Conservation (phyloP, 2,329 filamentous ascomycete genomes). For the Epichloe amarillans region DNA sequence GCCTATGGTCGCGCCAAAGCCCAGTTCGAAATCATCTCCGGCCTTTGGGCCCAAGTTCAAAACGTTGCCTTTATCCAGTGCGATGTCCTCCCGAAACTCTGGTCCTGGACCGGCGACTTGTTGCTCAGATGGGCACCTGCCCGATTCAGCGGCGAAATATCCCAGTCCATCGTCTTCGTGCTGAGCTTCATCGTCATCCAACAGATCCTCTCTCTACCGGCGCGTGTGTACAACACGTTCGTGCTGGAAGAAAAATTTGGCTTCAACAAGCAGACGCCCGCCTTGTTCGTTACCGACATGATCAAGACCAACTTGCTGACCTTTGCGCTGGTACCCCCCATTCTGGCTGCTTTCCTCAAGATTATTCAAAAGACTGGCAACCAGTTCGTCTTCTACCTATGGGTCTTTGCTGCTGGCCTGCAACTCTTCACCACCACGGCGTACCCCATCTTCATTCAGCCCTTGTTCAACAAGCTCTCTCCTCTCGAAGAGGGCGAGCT, state of each 20-base stretch:
- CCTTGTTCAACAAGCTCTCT: constrained; percentile 95
- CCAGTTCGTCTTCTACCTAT: constrained; percentile 96
- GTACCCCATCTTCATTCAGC: constrained; percentile 87
- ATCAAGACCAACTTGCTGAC: constrained; percentile 80
- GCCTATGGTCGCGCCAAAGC: constrained; percentile 94
- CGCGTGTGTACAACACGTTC: constrained; percentile 85
- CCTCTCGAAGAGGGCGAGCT: constrained; percentile 77
- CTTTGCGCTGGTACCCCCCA: constrained; percentile 72
- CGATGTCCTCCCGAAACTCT: constrained; percentile 82
- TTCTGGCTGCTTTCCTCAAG: constrained; percentile 81
- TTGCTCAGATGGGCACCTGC: constrained; percentile 62
- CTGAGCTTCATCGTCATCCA: constrained; percentile 75
- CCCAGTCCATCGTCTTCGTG: constrained; percentile 85
- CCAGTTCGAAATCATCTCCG: constrained; percentile 69
- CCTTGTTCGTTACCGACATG: constrained; percentile 79
- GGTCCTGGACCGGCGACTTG: constrained; percentile 65
- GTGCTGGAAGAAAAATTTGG: constrained; percentile 91
- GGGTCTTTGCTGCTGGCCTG: constrained; percentile 78
- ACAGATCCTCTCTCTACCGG: constrained; percentile 65
- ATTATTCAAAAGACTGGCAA: constrained; percentile 92
- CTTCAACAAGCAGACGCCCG: constrained; percentile 95
- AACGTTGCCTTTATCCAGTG: constrained; percentile 82
- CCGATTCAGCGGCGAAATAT: constrained; percentile 80
- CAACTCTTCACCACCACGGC: constrained; percentile 93
- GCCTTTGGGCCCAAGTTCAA: constrained; percentile 75